Percentiles rank a stretch among this genome's conserved stretches.
These are phyloP conservation scores for Kwoniella europaea DNA, from an alignment of 768 basidiomycete genomes.

Conservation along the genomic window DNA sequence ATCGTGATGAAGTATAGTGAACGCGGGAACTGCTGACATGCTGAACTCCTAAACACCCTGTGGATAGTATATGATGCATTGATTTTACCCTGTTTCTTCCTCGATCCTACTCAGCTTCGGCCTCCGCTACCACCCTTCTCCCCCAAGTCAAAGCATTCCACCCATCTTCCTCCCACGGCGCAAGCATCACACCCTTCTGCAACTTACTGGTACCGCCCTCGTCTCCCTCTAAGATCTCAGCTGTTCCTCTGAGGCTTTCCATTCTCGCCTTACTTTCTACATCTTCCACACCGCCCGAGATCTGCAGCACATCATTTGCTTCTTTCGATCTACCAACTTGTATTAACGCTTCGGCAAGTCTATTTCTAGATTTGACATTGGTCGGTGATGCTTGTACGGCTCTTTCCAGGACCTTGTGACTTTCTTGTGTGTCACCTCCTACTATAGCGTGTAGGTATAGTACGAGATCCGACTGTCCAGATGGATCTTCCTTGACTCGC, in stretches of 20 bases:
- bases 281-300: conserved; percentile 5
- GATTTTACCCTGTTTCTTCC: not conserved
- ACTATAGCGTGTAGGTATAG: conserved; percentile 71
- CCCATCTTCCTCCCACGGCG: conserved; percentile 44
- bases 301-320: conserved; percentile 18
- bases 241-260: conserved; percentile 26
- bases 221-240: conserved; percentile 32
- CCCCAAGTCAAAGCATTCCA: conserved; percentile 46
- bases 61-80: not conserved
- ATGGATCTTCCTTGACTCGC: conserved; percentile 70
- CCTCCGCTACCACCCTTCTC: conserved; percentile 25
- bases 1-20: no score
- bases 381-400: conserved; percentile 23
- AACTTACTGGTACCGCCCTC: conserved; percentile 35
- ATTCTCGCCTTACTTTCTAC: conserved; percentile 12
- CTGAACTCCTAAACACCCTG: no score
- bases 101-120: conserved; percentile 13
- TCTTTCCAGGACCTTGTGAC: conserved; percentile 26
- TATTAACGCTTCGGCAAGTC: conserved; percentile 37
- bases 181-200: conserved; percentile 40
- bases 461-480: conserved; percentile 72
- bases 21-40: no score
- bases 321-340: conserved; percentile 26
- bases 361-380: conserved; percentile 25
- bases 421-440: conserved; percentile 26